A percentile compares a stretch with the other conserved stretches of the same genome.
phyloP scores from a whole-genome alignment of 352 stramenopile species.

The Phytophthora sp. region DNA sequence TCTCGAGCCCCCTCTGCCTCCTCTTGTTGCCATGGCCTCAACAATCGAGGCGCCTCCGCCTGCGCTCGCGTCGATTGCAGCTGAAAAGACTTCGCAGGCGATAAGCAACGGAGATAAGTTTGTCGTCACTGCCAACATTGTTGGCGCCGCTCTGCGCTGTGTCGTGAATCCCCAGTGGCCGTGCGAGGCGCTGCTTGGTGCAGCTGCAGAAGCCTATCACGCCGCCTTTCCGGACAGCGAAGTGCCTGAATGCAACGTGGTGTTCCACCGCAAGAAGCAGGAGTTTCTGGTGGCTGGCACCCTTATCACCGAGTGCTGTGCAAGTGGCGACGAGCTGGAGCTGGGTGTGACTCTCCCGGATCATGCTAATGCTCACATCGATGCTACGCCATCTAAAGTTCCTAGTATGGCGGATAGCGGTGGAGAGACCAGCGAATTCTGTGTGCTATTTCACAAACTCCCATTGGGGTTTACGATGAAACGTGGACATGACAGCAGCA shows the following conservation, averaged over 20 bases:
- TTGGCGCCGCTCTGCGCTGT: constrained; percentile 63
- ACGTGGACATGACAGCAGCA: constrained; percentile 66
- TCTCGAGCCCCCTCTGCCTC: background rate
- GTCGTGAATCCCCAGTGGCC: constrained; percentile 65
- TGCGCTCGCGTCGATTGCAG: constrained; percentile 17
- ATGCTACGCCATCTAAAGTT: constrained; percentile 11
- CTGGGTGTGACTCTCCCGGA: constrained; percentile 51
- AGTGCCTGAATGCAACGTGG: constrained; percentile 76
- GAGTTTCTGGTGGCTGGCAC: constrained; percentile 57
- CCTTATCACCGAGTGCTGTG: constrained; percentile 56
- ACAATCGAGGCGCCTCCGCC: constrained; percentile 9
- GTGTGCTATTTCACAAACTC: constrained; percentile 84
- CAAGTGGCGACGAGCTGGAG: constrained; percentile 68
- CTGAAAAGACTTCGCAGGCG: constrained; percentile 20
- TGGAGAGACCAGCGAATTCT: constrained; percentile 59
- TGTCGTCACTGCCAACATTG: constrained; percentile 50
- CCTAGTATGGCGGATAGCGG: constrained; percentile 35
- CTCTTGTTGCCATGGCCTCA: constrained; percentile 23
- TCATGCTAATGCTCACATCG: background rate
- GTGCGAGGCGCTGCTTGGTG: constrained; percentile 70
- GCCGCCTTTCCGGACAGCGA: constrained; percentile 61
- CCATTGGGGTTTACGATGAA: constrained; percentile 89
- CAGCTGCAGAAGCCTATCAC: constrained; percentile 71
- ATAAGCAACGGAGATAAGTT: constrained; percentile 40
- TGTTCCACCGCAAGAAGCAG: constrained; percentile 71